These are phyloP conservation scores for Picochlorum sp. DNA, from an alignment of 139 green algal species.

Conservation along the genomic window DNA sequence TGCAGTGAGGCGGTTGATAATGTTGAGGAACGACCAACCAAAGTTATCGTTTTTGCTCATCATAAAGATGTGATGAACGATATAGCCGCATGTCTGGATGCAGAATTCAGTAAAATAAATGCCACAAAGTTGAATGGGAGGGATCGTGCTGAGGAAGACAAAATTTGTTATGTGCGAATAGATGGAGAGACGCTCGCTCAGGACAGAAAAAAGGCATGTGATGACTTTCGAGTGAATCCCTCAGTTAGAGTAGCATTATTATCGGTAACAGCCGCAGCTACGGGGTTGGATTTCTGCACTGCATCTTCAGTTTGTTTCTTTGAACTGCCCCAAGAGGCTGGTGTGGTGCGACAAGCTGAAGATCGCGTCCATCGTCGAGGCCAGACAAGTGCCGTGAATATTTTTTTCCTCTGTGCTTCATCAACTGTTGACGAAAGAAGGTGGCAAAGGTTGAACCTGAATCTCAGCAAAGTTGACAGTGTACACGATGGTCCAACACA, in stretches of 20 bases:
- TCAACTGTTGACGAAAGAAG: constrained; percentile 64
- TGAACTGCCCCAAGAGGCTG: constrained; percentile 41
- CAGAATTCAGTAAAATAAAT: constrained; percentile 4
- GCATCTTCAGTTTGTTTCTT: constrained; percentile 85
- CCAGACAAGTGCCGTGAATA: constrained; percentile 58
- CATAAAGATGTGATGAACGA: constrained; percentile 48
- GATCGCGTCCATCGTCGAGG: constrained; percentile 78
- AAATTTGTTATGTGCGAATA: constrained; percentile 52
- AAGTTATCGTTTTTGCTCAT: constrained; percentile 93
- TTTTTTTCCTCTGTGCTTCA: constrained; percentile 81
- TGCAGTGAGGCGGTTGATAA: not conserved
- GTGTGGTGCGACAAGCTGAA: constrained; percentile 74
- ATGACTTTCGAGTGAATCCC: constrained; percentile 50
- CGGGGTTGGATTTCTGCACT: constrained; percentile 83
- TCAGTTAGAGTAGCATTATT: constrained; percentile 72
- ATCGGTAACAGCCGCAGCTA: constrained; percentile 78
- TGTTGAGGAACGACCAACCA: constrained; percentile 24
- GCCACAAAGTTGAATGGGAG: not conserved
- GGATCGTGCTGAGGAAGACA: not conserved
- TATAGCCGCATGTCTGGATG: constrained; percentile 58
- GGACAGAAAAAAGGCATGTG: constrained; percentile 35
- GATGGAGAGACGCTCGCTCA: constrained; percentile 67
- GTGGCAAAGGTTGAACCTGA: constrained; percentile 30
- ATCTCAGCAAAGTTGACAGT: not conserved
- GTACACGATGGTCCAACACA: constrained; percentile 1